Evolutionary conservation across 176 grass and related monocot species (phyloP), one percentile per base, ranked within the genome.

Genomic region (Eragrostis nindensis): DNA sequence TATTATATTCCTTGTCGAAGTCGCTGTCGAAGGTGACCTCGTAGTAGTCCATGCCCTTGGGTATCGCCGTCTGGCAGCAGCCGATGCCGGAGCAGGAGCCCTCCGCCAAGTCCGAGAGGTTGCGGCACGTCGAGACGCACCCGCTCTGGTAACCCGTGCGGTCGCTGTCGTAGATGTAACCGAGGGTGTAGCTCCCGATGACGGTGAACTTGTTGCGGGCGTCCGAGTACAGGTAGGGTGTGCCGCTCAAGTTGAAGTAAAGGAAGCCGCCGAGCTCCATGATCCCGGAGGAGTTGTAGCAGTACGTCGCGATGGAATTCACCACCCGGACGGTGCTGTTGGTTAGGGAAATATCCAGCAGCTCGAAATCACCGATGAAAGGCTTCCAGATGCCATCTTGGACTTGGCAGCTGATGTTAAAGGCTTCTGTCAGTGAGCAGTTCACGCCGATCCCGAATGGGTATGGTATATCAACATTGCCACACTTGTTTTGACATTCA

Each of bases 1-100:
- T 41, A 77, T 80, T 75, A 16, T 62, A 38, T 0, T 3, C 0
- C 0, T 0, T 0, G 1, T 62, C 24, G 9, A 70, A 87, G 5
- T 0, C 0, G 0, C 0, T 0, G 1, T 68, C 24, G 8, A 70
- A 87, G 5, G 0, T 0, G 1, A 32, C 70, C 0, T 15, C 0
- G 12, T 79, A 86, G 68, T 10, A 76, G 8, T 0, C 16, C 62
- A 92, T 67, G 0, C 18, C 62, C n/a, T 0, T 68, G 0, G 78
- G 90, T 25, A 92, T 80, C 0, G 45, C 2, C 0, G 74, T 85
- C 54, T 88, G 86, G 69, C 86, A 88, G 54, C 86, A 92, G 9
- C 78, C 90, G 11, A 56, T 39, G 22, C 90, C 90, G 0, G 78
- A 71, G 78, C 86, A 92, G 5, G 78, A 43, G 3, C 62, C 54